phyloP scores from a whole-genome alignment of 139 green algal genomes.

The Micromonas commoda region DNA sequence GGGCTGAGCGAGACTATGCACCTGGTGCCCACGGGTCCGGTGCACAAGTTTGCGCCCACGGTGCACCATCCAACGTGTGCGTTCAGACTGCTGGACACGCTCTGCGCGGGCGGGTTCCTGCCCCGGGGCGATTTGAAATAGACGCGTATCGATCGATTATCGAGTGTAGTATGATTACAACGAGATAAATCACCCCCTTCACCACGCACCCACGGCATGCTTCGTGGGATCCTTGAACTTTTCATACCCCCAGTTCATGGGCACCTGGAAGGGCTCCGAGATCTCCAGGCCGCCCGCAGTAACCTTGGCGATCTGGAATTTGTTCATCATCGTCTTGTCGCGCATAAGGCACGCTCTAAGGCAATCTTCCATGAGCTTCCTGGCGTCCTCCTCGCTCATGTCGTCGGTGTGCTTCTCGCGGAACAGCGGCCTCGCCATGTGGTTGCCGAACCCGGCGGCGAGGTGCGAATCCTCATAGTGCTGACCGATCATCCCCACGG shows the following conservation, averaged over 20 bases:
- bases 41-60: conserved; percentile 42
- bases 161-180: too few species aligned
- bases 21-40: neutral
- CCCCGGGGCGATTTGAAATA: too few species aligned
- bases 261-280: conserved; percentile 81
- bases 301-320: conserved; percentile 80
- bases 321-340: conserved; percentile 76
- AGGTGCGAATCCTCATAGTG: conserved; percentile 67
- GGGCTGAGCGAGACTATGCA: conserved; percentile 44
- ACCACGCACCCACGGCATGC: conserved; percentile 30
- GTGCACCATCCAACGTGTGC: conserved; percentile 41
- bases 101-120: too few species aligned
- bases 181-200: neutral
- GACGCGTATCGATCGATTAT: too few species aligned
- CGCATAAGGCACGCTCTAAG: conserved; percentile 92
- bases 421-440: conserved; percentile 86
- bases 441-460: conserved; percentile 85
- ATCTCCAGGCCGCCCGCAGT: conserved; percentile 60
- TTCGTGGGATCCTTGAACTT: conserved; percentile 33
- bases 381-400: conserved; percentile 84
- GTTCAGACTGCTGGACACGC: conserved; percentile 38
- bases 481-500: conserved; percentile 85
- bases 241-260: conserved; percentile 82
- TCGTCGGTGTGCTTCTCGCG: conserved; percentile 74
- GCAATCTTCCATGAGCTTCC: conserved; percentile 71